phyloP scores from a whole-genome alignment of 2,329 filamentous ascomycete genomes.

The Gliomastix tumulicola region DNA sequence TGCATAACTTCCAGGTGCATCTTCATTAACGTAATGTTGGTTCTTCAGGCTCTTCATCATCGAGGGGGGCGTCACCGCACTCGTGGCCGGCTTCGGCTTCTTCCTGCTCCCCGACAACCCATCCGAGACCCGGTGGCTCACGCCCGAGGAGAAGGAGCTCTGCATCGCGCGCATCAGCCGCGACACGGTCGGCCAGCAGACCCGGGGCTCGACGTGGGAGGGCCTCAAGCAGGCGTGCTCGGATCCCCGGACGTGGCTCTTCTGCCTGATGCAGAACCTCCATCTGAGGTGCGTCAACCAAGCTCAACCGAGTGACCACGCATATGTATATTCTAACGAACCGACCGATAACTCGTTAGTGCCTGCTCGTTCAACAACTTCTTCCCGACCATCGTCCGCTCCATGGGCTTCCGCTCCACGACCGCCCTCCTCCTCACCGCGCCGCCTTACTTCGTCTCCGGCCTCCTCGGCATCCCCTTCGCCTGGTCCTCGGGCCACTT shows the following conservation, averaged over 20 bases:
- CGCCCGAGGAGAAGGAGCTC: constrained; percentile 33
- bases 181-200: constrained; percentile 36
- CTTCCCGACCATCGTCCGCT: constrained; percentile 16
- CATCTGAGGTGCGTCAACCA: constrained; percentile 29
- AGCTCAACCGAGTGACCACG: constrained; percentile 25
- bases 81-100: constrained; percentile 15
- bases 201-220: constrained; percentile 28
- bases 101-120: constrained; percentile 26
- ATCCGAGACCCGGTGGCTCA: constrained; percentile 32
- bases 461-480: constrained; percentile 8
- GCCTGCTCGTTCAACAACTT: constrained; percentile 6
- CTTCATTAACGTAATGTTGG: constrained; percentile 18
- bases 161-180: constrained; percentile 32
- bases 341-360: constrained; percentile 6
- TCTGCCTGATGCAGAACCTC: constrained; percentile 43
- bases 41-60: constrained; percentile 53
- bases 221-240: constrained; percentile 34
- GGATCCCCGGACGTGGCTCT: constrained; percentile 41
- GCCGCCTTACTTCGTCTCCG: constrained; percentile 15
- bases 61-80: constrained; percentile 39
- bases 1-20: constrained; percentile 16
- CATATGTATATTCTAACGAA: constrained; percentile 8
- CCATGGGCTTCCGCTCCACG: constrained; percentile 10
- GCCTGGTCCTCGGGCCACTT: constrained; percentile 11
- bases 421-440: constrained; percentile 15